phyloP scores from a whole-genome alignment of 2,329 filamentous ascomycete genomes.

The Onygena corvina region DNA sequence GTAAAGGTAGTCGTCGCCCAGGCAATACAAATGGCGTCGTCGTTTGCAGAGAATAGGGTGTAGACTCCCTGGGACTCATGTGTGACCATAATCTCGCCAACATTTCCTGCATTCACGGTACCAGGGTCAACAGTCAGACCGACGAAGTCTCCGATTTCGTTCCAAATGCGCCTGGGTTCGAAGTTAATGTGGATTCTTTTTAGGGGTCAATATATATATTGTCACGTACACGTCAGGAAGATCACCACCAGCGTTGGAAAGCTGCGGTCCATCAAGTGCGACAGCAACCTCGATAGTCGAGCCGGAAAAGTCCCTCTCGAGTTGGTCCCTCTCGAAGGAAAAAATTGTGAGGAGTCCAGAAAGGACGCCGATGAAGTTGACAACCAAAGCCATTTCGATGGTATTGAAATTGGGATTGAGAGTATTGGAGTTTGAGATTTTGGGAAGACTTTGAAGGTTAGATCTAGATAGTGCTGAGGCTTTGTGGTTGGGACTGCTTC shows the following conservation, averaged over 20 bases:
- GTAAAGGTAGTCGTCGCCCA: not conserved
- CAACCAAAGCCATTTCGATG: not conserved
- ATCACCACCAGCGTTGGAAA: not conserved
- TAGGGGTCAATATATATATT: not conserved
- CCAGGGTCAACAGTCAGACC: not conserved
- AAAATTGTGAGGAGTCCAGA: not conserved
- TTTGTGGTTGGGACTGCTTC: not conserved
- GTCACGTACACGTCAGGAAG: not conserved
- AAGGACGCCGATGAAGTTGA: not conserved
- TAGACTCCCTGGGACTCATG: not conserved
- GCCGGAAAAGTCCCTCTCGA: not conserved
- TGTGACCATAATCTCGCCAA: not conserved
- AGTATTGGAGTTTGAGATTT: no score
- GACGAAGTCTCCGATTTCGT: not conserved
- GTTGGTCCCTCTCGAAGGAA: not conserved
- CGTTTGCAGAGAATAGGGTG: not conserved
- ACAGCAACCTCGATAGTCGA: not conserved
- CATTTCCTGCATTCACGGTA: not conserved
- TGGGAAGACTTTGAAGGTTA: no score
- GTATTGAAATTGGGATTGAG: not conserved
- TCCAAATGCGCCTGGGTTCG: not conserved
- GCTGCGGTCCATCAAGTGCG: not conserved
- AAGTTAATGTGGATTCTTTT: not conserved
- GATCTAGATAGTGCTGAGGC: not conserved
- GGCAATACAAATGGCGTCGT: not conserved